phyloP scores from a whole-genome alignment of 2,329 filamentous ascomycete genomes.

The Calonectria naviculata region DNA sequence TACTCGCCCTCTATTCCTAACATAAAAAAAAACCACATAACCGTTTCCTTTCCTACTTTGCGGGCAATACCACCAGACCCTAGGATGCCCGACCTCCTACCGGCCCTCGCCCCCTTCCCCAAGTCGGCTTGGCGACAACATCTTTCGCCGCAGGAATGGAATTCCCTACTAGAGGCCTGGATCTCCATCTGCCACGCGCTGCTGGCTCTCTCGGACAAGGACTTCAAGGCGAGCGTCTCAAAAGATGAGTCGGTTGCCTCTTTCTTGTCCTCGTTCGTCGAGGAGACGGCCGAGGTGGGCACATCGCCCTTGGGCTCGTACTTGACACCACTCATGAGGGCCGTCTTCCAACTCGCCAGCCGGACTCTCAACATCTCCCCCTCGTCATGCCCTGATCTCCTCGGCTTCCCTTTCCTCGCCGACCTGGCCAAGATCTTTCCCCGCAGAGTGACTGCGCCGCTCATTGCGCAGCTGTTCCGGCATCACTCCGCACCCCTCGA shows the following conservation, averaged over 20 bases:
- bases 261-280: slow-evolving; percentile 78
- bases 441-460: slow-evolving; percentile 66
- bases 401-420: slow-evolving; percentile 76
- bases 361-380: slow-evolving; percentile 60
- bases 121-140: slow-evolving; percentile 72
- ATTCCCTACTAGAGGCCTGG: slow-evolving; percentile 82
- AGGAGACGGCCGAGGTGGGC: slow-evolving; percentile 58
- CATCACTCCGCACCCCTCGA: slow-evolving; percentile 62
- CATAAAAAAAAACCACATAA: background rate
- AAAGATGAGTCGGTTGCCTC: slow-evolving; percentile 67
- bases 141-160: slow-evolving; percentile 79
- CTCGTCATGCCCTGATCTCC: slow-evolving; percentile 57
- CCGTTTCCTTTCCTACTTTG: background rate
- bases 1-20: background rate
- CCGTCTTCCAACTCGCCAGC: slow-evolving; percentile 72
- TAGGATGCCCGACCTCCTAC: slow-evolving; percentile 66
- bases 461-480: slow-evolving; percentile 63
- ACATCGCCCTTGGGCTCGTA: slow-evolving; percentile 47
- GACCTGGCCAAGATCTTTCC: slow-evolving; percentile 75
- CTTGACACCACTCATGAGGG: slow-evolving; percentile 65
- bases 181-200: slow-evolving; percentile 73
- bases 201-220: slow-evolving; percentile 65
- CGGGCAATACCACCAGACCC: slow-evolving; percentile 1
- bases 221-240: slow-evolving; percentile 63
- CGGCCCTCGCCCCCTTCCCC: slow-evolving; percentile 83